These are phyloP conservation scores for Polytolypa hystricis DNA, from an alignment of 2,329 filamentous ascomycete genomes.

Conservation along the genomic window DNA sequence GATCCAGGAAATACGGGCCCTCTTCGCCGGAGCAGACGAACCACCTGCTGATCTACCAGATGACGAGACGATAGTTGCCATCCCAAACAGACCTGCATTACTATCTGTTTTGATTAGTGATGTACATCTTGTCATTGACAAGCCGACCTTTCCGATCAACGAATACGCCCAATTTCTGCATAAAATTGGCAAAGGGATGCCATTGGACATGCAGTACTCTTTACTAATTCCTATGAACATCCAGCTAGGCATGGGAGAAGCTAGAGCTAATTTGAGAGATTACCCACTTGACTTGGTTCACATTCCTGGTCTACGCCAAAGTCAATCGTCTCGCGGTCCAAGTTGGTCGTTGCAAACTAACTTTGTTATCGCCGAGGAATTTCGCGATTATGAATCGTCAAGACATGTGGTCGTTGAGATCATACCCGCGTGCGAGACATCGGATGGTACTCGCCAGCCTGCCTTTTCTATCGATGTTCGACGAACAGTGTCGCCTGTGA, in stretches of 20 bases:
- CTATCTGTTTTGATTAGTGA: conserved; percentile 74
- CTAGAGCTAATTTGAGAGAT: conserved; percentile 73
- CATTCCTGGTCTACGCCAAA: conserved; percentile 68
- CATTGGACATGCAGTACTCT: conserved; percentile 78
- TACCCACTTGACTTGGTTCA: conserved; percentile 89
- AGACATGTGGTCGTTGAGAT: conserved; percentile 74
- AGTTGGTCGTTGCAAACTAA: conserved; percentile 77
- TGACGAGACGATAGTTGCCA: conserved; percentile 71
- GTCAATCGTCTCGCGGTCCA: conserved; percentile 68
- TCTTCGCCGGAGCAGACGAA: conserved; percentile 75
- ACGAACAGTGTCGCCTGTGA: conserved; percentile 85
- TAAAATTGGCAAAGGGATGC: conserved; percentile 92
- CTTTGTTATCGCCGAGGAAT: conserved; percentile 94
- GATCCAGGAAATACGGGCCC: conserved; percentile 66
- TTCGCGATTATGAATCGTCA: conserved; percentile 65
- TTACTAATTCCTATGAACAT: conserved; percentile 84
- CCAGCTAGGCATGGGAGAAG: conserved; percentile 81
- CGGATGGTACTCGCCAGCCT: conserved; percentile 46
- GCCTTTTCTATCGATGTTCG: conserved; percentile 77
- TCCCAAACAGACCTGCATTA: conserved; percentile 73
- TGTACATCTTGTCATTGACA: conserved; percentile 74
- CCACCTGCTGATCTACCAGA: conserved; percentile 72
- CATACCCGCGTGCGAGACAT: conserved; percentile 55
- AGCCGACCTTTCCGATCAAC: conserved; percentile 76
- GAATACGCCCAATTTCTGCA: conserved; percentile 78